These are phyloP conservation scores for Capsella rubella DNA, from an alignment of 441 rosid genomes.

Conservation along the genomic window DNA sequence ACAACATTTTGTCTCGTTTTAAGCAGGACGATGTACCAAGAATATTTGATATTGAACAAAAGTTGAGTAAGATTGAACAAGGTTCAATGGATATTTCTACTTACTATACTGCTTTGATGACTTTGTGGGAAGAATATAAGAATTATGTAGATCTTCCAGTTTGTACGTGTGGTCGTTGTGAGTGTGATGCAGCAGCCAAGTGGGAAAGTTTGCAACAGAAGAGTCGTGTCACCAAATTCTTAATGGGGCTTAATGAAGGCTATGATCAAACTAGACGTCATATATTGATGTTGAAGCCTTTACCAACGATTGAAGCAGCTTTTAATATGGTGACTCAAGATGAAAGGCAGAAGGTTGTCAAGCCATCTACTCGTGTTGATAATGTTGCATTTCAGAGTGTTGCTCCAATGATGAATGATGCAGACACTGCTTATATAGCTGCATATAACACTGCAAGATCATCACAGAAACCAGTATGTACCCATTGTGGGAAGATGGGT, in stretches of 20 bases:
- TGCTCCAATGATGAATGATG: background rate
- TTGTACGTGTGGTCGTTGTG: background rate
- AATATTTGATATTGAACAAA: background rate
- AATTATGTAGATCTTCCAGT: background rate
- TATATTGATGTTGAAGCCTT: background rate
- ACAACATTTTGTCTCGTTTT: background rate
- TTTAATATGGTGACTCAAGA: background rate
- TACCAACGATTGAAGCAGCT: background rate
- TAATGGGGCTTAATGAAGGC: background rate
- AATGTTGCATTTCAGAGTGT: background rate
- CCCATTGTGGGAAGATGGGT: background rate
- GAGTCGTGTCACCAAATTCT: background rate
- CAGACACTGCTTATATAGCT: background rate
- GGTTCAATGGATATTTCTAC: no score
- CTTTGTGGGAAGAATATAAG: no score
- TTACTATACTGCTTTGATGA: no score
- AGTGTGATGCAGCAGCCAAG: background rate
- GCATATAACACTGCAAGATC: background rate
- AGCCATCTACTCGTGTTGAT: background rate
- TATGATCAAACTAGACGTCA: background rate
- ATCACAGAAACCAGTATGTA: background rate
- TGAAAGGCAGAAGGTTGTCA: background rate
- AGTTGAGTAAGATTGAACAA: no score
- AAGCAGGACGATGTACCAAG: background rate
- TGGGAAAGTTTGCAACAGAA: background rate